These are phyloP conservation scores for Coniochaeta sp. DNA, from an alignment of 2,329 filamentous ascomycete species.

Conservation along the genomic window DNA sequence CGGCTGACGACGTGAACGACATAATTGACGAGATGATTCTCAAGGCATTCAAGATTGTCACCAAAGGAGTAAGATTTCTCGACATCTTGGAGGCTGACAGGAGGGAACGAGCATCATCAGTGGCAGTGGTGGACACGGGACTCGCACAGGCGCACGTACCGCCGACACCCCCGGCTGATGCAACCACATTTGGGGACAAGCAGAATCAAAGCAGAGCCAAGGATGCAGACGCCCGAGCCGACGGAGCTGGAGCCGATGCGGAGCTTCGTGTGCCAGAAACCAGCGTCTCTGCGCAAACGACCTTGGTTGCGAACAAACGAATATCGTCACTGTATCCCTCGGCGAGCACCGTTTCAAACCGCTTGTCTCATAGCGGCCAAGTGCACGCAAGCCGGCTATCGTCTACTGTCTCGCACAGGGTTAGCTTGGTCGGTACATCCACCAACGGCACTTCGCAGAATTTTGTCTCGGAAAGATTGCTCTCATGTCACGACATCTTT, in stretches of 20 bases:
- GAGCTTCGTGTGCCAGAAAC: conserved; percentile 26
- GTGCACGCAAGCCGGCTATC: conserved; percentile 38
- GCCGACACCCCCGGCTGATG: conserved; percentile 57
- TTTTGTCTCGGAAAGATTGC: conserved; percentile 77
- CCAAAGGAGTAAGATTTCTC: conserved; percentile 79
- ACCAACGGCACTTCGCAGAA: conserved; percentile 54
- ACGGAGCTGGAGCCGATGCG: conserved; percentile 21
- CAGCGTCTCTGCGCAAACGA: conserved; percentile 26
- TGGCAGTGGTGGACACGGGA: conserved; percentile 54
- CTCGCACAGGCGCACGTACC: conserved; percentile 50
- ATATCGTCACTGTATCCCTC: conserved; percentile 36
- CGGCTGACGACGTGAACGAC: conserved; percentile 56
- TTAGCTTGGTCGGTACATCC: conserved; percentile 67
- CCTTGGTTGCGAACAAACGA: conserved; percentile 32
- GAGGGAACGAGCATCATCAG: conserved; percentile 38
- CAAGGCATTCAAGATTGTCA: conserved; percentile 92
- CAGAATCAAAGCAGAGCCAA: conserved; percentile 14
- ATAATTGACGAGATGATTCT: conserved; percentile 89
- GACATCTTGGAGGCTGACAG: conserved; percentile 71
- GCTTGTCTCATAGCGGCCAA: conserved; percentile 27
- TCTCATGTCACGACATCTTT: conserved; percentile 76
- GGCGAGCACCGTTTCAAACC: conserved; percentile 12
- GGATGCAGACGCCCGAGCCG: conserved; percentile 32
- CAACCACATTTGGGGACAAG: conserved; percentile 36
- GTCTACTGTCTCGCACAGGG: conserved; percentile 58